Evolutionary conservation across 495 filamentous ascomycete species (phyloP), one percentile per base, ranked within the genome.

Genomic region (Penicillium coffeae): DNA sequence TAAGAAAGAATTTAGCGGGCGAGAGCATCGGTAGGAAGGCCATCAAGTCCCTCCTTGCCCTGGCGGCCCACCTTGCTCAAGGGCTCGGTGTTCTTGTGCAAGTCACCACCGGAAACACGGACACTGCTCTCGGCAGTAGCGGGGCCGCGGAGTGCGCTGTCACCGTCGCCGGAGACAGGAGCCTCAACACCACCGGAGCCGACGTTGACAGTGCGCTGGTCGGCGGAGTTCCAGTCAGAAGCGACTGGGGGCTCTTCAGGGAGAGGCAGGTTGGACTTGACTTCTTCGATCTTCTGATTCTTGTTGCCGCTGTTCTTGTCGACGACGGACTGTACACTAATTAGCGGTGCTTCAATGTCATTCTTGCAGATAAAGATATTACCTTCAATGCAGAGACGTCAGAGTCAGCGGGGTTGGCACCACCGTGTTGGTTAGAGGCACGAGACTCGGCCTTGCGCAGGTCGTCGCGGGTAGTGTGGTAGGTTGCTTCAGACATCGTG

Each of bases 171-270:
- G 8, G 81, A 80, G 43, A 84, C 64, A 38, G 82, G 79, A 25
- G 60, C 69, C 44, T 71, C 54, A 0, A 77, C 30, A 32, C 78
- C 66, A 18, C 86, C 86, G 22, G 79, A 80, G 42, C 83, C 81
- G 35, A 88, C 82, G 56, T 86, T 84, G 58, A 86, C 80, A 18
- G 70, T 85, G 47, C 80, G 71, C 36, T 73, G 72, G 48, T 91
- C 87, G 43, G 75, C 71, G 6, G 85, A 86, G 60, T 89, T 82
- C 80, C 81, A 90, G 68, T 88, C 88, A n/a, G 85, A 85, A 15
- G 80, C 65, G 12, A 70, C 67, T 0, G 88, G 88, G 3, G 88
- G 87, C 32, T 90, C 69, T 1, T 92, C 85, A 10, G 89, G 89
- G 38, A 92, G 77, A 22, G 86, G 87, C 16, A 94, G 81, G 68